Percentiles rank a stretch among this genome's conserved stretches.
Conservation (phyloP, 371 early-diverging fungal genomes). For the Mortierella sp. region DNA sequence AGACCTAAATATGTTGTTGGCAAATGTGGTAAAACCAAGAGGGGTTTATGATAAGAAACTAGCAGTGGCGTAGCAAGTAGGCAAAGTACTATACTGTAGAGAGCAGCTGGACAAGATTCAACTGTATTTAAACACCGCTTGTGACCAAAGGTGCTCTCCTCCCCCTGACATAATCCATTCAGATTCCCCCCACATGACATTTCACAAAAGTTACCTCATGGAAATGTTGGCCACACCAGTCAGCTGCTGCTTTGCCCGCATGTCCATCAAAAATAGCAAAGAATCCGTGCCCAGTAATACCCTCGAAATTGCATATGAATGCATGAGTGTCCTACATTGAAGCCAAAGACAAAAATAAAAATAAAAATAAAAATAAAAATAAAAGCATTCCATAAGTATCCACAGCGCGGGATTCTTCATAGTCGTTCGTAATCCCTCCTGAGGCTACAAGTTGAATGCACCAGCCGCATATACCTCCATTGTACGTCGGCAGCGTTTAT, state of each 20-base stretch:
- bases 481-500: slow-evolving; percentile 90
- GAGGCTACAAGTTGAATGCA: background rate
- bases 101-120: background rate
- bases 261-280: slow-evolving; percentile 99
- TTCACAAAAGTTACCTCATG: slow-evolving; percentile 71
- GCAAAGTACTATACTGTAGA: no score
- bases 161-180: slow-evolving; percentile 5
- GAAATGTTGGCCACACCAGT: slow-evolving; percentile 94
- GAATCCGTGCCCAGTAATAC: slow-evolving; percentile 85
- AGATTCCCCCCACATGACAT: background rate
- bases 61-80: background rate
- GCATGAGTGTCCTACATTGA: slow-evolving; percentile 85
- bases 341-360: background rate
- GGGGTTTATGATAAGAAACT: background rate
- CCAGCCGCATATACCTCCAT: slow-evolving; percentile 82
- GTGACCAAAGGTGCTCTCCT: background rate
- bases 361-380: background rate
- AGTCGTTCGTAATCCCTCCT: background rate
- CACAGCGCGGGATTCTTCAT: background rate
- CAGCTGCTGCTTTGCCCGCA: slow-evolving; percentile 95
- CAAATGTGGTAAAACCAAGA: background rate
- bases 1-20: slow-evolving; percentile 60
- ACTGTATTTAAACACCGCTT: background rate
- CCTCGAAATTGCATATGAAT: slow-evolving; percentile 83
- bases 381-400: background rate